Evolutionary conservation across 345 rosid species (phyloP), one percentile per base, ranked within the genome.

Genomic region (Geranium brycei): DNA sequence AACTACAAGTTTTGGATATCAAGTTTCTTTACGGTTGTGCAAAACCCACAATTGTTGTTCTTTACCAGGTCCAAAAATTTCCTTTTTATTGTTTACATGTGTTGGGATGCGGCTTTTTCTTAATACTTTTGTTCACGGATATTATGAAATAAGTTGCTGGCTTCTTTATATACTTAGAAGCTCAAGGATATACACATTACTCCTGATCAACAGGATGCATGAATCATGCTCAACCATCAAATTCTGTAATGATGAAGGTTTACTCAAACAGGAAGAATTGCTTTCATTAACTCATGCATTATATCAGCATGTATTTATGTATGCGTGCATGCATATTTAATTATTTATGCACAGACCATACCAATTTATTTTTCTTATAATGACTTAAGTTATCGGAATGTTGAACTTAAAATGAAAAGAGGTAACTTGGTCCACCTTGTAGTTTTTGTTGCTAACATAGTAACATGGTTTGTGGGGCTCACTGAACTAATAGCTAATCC

Each of bases 1-100:
- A 90, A 78, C 91, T 93, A 72, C 96, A 93, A 73, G 96, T 93
- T 59, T 72, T 93, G 83, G 97, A 93, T 78, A 90, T 93, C 72
- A 90, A 93, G 76, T 93, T 93, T 83, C 83, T 89, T 32, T 83
- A 71, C 69, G 97, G 99, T 74, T 93, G 96, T 78, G 59, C 79
- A 3, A 93, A 87, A 72, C 97, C 98, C 60, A 92, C 96, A 41
- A 86, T 92, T 64, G 97, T 86, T 67, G 95, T 92, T 64, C 90
- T 92, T 62, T 92, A 89, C 72, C 95, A 89, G 96, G 95, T 69
- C 31, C 19, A 59, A 57, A 57, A 57, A 40, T 58, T 19, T 28
- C 18, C 35, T 58, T 23, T 17, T 55, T 15, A 19, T 40, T 31
- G 35, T n/a, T 63, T 5, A 47, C 14, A 17, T 51, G 53, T 47